Evolutionary conservation across 352 stramenopile species (phyloP).

Genomic region (Globisporangium sylvaticum): DNA sequence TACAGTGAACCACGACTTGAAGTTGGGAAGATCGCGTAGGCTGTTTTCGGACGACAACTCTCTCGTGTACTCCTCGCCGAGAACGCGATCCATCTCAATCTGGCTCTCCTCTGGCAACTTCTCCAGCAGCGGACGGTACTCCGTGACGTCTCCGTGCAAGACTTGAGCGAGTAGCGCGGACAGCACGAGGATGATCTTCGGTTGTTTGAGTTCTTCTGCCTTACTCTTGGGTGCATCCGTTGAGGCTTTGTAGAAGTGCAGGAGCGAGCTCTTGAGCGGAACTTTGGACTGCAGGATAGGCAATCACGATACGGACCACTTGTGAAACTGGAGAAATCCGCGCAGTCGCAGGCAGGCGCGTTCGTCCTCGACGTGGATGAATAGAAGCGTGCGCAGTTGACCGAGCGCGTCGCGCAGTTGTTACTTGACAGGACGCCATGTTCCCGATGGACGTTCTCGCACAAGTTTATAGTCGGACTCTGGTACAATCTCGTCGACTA

Average conservation of each 20-base stretch:
- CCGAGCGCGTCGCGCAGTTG: no score
- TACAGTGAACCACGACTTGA: background rate
- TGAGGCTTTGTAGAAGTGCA: background rate
- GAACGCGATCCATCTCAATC: background rate
- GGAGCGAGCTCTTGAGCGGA: background rate
- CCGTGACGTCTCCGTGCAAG: background rate
- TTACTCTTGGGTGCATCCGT: background rate
- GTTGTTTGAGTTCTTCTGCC: background rate
- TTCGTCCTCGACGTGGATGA: no score
- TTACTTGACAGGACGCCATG: no score
- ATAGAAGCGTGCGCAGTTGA: no score
- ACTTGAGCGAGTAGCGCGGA: background rate
- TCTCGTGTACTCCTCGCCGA: background rate
- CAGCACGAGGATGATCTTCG: accelerated
- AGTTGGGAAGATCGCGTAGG: background rate
- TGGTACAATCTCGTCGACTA: no score
- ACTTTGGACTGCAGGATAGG: background rate
- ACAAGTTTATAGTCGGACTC: no score
- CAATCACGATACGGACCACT: no score
- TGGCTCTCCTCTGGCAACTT: background rate
- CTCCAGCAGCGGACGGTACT: background rate
- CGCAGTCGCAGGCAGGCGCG: no score
- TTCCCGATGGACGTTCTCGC: no score
- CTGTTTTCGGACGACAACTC: background rate
- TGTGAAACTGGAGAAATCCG: no score